Conservation (phyloP, 2,329 filamentous ascomycete genomes). For the Plectosphaerella cucumerina region DNA sequence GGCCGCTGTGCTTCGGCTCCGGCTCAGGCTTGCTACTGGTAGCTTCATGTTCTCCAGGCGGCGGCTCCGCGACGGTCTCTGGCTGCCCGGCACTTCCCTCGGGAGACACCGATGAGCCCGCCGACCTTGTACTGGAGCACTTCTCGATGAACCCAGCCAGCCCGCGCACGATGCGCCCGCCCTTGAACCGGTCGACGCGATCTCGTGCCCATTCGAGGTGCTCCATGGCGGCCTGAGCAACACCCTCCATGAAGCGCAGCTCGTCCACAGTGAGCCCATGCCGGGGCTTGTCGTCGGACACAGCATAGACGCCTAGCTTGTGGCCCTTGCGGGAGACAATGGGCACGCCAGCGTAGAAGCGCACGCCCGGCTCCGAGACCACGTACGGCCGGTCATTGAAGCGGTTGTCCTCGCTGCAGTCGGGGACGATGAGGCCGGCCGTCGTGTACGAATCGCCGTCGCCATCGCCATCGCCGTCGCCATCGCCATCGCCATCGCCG, state of each 20-base stretch:
- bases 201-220: conserved; percentile 55
- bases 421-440: conserved; percentile 22
- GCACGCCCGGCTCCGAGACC: conserved; percentile 22
- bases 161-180: conserved; percentile 49
- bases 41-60: not conserved
- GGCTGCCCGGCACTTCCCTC: not conserved
- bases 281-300: conserved; percentile 54
- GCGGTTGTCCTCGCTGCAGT: conserved; percentile 24
- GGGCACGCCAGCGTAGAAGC: conserved; percentile 46
- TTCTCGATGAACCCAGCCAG: conserved; percentile 51
- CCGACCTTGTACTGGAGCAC: too few relatives aligned
- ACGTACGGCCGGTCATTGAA: conserved; percentile 28
- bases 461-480: too few relatives aligned
- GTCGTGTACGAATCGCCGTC: conserved; percentile 20
- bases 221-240: conserved; percentile 53
- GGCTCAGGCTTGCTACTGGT: too few relatives aligned
- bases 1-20: conserved; percentile 13
- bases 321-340: conserved; percentile 50
- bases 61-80: not conserved
- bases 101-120: conserved; percentile 1
- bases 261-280: conserved; percentile 43
- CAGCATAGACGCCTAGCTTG: conserved; percentile 56
- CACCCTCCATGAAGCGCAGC: conserved; percentile 50
- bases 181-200: conserved; percentile 46
- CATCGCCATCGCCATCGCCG: too few relatives aligned